phyloP scores from a whole-genome alignment of 208 protist genomes.

The Borovskyia barvae region DNA sequence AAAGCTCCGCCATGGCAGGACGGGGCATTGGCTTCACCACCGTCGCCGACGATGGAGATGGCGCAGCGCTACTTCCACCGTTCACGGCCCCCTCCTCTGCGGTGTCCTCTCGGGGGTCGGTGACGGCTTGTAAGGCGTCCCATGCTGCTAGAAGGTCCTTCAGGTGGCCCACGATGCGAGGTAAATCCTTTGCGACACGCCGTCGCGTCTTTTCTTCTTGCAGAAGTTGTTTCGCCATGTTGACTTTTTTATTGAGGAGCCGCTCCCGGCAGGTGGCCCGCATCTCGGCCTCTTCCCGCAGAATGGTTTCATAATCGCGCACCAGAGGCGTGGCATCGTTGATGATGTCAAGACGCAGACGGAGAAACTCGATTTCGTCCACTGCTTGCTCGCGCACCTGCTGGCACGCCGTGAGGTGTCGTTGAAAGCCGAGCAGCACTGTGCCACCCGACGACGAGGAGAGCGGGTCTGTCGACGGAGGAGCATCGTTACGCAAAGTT shows the following conservation, averaged over 20 bases:
- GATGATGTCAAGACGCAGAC: conserved; percentile 37
- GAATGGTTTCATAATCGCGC: conserved; percentile 29
- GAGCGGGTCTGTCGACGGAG: neutral
- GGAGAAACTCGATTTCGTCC: conserved; percentile 26
- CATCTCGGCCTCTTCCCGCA: conserved; percentile 43
- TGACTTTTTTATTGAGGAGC: conserved; percentile 72
- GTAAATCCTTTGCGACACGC: conserved; percentile 63
- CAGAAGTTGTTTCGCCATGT: conserved; percentile 85
- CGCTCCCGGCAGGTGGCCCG: conserved; percentile 61
- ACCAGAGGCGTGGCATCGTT: conserved; percentile 43
- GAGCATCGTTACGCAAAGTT: conserved; percentile 3
- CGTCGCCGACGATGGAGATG: neutral
- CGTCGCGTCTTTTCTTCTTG: conserved; percentile 67
- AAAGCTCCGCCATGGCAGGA: conserved; percentile 17
- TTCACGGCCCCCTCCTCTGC: neutral
- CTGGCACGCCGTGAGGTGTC: conserved; percentile 27
- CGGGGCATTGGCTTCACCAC: too few species aligned
- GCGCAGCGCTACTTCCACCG: neutral
- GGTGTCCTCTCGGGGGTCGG: conserved; percentile 8
- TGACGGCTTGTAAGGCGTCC: conserved; percentile 35
- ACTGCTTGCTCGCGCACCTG: conserved; percentile 27
- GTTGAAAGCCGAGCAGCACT: conserved; percentile 24
- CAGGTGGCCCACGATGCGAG: conserved; percentile 51
- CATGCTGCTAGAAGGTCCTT: conserved; percentile 33
- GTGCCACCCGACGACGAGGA: neutral